A percentile compares a stretch with the other conserved stretches of the same genome.
Evolutionary conservation across 805 yeast species (phyloP).

Genomic region (Kuraishia borneana): DNA sequence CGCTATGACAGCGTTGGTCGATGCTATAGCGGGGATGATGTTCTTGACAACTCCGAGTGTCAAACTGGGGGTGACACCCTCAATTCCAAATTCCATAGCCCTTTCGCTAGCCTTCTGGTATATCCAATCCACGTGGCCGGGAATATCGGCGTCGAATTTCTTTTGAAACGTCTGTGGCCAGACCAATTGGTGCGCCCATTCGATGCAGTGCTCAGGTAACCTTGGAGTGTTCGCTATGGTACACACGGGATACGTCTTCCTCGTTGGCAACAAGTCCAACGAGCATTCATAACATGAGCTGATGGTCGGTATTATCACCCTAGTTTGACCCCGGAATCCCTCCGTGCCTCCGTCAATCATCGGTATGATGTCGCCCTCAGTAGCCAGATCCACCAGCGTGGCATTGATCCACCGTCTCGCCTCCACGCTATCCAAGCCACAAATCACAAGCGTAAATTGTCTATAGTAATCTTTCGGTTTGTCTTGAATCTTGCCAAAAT

Average conservation of each 20-base stretch:
- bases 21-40: constrained; percentile 89
- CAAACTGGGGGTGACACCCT: constrained; percentile 61
- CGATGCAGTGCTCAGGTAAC: constrained; percentile 87
- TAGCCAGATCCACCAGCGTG: constrained; percentile 53
- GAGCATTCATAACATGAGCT: constrained; percentile 94
- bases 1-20: constrained; percentile 88
- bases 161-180: constrained; percentile 48
- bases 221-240: constrained; percentile 94
- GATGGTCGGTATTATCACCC: constrained; percentile 75
- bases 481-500: constrained; percentile 56
- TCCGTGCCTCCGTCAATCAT: constrained; percentile 94
- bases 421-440: constrained; percentile 84
- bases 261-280: constrained; percentile 55
- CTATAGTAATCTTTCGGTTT: constrained; percentile 50
- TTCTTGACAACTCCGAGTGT: constrained; percentile 84
- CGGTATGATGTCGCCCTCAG: constrained; percentile 41
- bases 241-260: constrained; percentile 74
- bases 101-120: constrained; percentile 41
- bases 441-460: constrained; percentile 61
- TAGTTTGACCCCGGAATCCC: constrained; percentile 85
- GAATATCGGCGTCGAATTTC: constrained; percentile 57
- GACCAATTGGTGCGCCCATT: constrained; percentile 71
- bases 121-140: constrained; percentile 57
- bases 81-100: constrained; percentile 55
- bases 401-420: constrained; percentile 88